phyloP scores from a whole-genome alignment of 2,329 filamentous ascomycete species.

The Xylariaceae sp. region DNA sequence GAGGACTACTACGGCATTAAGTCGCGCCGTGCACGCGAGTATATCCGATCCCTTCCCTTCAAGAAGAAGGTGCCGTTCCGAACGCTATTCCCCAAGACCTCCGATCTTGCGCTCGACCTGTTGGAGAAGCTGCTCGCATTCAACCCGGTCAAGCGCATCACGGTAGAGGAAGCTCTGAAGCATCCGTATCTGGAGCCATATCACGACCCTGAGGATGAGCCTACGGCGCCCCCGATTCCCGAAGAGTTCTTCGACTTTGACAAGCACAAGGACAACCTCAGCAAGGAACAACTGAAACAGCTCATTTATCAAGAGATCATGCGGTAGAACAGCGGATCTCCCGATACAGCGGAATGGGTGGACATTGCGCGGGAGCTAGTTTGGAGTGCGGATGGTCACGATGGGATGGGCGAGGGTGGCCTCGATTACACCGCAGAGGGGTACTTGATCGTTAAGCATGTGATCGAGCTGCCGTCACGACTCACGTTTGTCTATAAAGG shows the following conservation, averaged over 20 bases:
- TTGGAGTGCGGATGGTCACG: background rate
- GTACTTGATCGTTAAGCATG: constrained; percentile 7
- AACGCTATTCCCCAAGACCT: constrained; percentile 97
- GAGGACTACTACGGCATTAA: constrained; percentile 99
- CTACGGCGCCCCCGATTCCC: constrained; percentile 90
- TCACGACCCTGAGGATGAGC: constrained; percentile 97
- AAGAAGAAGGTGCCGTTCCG: constrained; percentile 99
- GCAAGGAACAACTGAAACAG: constrained; percentile 96
- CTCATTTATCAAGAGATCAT: constrained; percentile 98
- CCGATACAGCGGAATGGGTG: constrained; percentile 4
- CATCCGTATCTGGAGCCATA: constrained; percentile 98
- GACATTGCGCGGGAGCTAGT: background rate
- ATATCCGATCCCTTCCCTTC: constrained; percentile 95
- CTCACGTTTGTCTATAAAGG: constrained; percentile 11
- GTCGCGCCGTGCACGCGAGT: constrained; percentile 91
- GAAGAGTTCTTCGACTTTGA: constrained; percentile 99
- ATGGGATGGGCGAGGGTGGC: background rate
- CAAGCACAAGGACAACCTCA: constrained; percentile 98
- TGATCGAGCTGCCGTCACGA: constrained; percentile 10
- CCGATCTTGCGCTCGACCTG: constrained; percentile 88
- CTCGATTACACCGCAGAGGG: constrained; percentile 1
- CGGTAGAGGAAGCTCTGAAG: constrained; percentile 92
- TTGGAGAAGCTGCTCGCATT: constrained; percentile 95
- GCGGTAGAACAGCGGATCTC: constrained; percentile 40
- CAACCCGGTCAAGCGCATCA: constrained; percentile 98